phyloP scores from a whole-genome alignment of 2,329 filamentous ascomycete genomes.

The Venturia effusa region DNA sequence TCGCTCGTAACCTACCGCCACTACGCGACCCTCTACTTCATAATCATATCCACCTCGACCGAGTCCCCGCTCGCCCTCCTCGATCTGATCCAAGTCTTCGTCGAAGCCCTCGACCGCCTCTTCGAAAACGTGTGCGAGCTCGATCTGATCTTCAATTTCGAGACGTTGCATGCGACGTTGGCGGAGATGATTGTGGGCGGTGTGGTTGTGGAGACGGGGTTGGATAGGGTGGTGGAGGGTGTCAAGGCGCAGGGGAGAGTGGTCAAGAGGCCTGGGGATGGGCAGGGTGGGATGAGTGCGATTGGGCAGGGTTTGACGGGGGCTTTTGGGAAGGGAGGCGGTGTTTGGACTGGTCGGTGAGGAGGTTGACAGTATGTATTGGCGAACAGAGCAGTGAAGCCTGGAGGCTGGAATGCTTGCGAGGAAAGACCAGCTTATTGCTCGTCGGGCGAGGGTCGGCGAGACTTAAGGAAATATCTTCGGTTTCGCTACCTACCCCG shows the following conservation, averaged over 20 bases:
- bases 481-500: neutral
- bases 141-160: constrained; percentile 97
- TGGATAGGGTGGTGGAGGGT: constrained; percentile 79
- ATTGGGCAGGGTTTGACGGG: constrained; percentile 11
- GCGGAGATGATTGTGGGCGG: constrained; percentile 93
- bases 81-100: constrained; percentile 95
- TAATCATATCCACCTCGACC: constrained; percentile 91
- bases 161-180: constrained; percentile 83
- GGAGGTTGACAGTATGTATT: neutral
- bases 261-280: constrained; percentile 54
- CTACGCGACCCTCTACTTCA: constrained; percentile 98
- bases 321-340: neutral
- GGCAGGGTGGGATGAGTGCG: constrained; percentile 12
- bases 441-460: neutral
- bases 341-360: constrained; percentile 11
- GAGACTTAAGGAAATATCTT: neutral
- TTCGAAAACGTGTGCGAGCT: constrained; percentile 99
- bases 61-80: constrained; percentile 92
- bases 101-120: constrained; percentile 84
- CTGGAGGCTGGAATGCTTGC: neutral
- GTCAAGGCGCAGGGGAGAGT: constrained; percentile 67
- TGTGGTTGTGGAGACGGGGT: constrained; percentile 83
- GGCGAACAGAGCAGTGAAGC: neutral
- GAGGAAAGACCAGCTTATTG: neutral
- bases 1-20: constrained; percentile 95